phyloP scores from a whole-genome alignment of 169 alveolate genomes.

The Plasmodium billcollinsi region DNA sequence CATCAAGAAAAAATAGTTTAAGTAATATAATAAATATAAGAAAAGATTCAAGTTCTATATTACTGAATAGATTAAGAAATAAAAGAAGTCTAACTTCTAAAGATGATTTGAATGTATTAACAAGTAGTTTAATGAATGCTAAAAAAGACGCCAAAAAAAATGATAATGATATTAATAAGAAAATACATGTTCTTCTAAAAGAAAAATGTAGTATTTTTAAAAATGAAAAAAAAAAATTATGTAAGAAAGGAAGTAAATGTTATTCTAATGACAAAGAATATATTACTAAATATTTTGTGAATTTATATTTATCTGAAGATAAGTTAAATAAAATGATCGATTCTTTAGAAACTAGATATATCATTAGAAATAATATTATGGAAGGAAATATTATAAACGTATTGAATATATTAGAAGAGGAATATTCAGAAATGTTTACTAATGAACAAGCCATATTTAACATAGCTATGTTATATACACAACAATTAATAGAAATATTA shows the following conservation, averaged over 20 bases:
- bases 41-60: conserved; percentile 47
- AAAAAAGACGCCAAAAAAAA: conserved; percentile 56
- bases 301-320: conserved; percentile 64
- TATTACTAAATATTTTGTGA: conserved; percentile 46
- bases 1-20: conserved; percentile 50
- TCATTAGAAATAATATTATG: conserved; percentile 38
- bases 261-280: conserved; percentile 52
- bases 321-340: conserved; percentile 53
- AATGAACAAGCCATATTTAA: conserved; percentile 36
- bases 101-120: conserved; percentile 36
- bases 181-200: conserved; percentile 26
- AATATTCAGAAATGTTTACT: conserved; percentile 53
- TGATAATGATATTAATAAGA: conserved; percentile 59
- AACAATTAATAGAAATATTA: conserved; percentile 70
- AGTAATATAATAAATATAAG: conserved; percentile 56
- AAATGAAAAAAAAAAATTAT: conserved; percentile 55
- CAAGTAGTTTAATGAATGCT: conserved; percentile 19
- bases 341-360: conserved; percentile 53
- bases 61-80: conserved; percentile 47
- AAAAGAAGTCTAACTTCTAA: conserved; percentile 65
- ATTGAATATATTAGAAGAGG: conserved; percentile 58
- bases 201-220: conserved; percentile 38
- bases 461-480: conserved; percentile 73
- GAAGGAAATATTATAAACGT: conserved; percentile 66
- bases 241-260: conserved; percentile 33